A percentile compares a stretch with the other conserved stretches of the same genome.
Conservation (phyloP, 1,284 basidiomycete species). For the Sparassis latifolia region DNA sequence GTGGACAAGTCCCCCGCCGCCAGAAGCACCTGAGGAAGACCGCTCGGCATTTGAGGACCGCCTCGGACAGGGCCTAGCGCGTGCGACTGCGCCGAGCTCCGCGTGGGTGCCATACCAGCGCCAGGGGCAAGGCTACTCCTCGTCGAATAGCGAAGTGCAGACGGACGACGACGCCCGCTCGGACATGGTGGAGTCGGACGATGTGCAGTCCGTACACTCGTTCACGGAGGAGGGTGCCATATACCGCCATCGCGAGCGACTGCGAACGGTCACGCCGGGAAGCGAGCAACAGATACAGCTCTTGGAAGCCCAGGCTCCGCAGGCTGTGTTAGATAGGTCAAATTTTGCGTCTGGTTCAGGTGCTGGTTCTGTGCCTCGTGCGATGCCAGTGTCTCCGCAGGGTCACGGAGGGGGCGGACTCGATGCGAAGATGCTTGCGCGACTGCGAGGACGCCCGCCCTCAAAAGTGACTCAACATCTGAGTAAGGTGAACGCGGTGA, state of each 20-base stretch:
- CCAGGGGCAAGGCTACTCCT: slow-evolving; percentile 34
- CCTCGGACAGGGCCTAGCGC: slow-evolving; percentile 53
- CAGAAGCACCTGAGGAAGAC: slow-evolving; percentile 62
- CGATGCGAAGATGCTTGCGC: slow-evolving; percentile 20
- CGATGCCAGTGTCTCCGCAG: slow-evolving; percentile 19
- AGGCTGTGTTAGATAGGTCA: no score
- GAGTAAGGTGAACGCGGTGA: slow-evolving; percentile 7
- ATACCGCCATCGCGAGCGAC: slow-evolving; percentile 11
- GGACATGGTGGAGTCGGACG: slow-evolving; percentile 57
- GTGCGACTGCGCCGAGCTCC: slow-evolving; percentile 59
- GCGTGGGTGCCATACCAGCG: slow-evolving; percentile 29
- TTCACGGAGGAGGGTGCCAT: slow-evolving; percentile 40
- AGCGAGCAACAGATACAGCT: slow-evolving; percentile 8
- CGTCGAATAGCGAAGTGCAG: slow-evolving; percentile 52
- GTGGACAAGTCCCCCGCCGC: slow-evolving; percentile 80
- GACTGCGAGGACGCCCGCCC: slow-evolving; percentile 20
- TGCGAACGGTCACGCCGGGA: slow-evolving; percentile 1
- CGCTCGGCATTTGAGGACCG: slow-evolving; percentile 60
- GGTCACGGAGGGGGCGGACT: slow-evolving; percentile 11
- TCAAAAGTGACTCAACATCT: slow-evolving; percentile 13
- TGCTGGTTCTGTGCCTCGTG: slow-evolving; percentile 9
- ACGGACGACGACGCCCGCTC: slow-evolving; percentile 59
- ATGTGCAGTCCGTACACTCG: slow-evolving; percentile 55
- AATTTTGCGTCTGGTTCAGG: slow-evolving; percentile 6
- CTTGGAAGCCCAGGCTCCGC: slow-evolving; percentile 13